Percentiles rank a stretch among this genome's conserved stretches.
Evolutionary conservation across 2,329 filamentous ascomycete genomes (phyloP).

Genomic region (Alternaria gansuensis): DNA sequence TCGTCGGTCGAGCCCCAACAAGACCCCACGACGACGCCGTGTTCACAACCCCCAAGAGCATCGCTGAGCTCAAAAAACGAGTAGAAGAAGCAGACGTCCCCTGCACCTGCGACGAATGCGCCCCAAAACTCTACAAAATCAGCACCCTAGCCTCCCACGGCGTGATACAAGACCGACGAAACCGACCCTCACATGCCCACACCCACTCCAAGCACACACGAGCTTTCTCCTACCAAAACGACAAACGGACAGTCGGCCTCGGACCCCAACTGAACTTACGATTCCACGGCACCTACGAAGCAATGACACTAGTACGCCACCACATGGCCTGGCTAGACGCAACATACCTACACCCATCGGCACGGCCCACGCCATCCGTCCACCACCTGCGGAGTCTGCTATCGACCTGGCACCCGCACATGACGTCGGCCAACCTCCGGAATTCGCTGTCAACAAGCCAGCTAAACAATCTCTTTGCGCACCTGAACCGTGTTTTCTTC

Average conservation of each 20-base stretch:
- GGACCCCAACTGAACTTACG: slow-evolving; percentile 13
- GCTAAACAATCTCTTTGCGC: slow-evolving; percentile 16
- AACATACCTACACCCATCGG: slow-evolving; percentile 20
- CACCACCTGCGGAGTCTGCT: slow-evolving; percentile 20
- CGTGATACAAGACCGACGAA: slow-evolving; percentile 10
- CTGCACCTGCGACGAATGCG: slow-evolving; percentile 28
- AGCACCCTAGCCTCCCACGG: slow-evolving; percentile 20
- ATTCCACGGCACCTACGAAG: slow-evolving; percentile 29
- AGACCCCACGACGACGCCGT: slow-evolving; percentile 1
- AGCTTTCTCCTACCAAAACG: neutral
- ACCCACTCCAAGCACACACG: neutral
- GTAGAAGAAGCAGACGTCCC: slow-evolving; percentile 13
- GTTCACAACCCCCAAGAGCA: neutral
- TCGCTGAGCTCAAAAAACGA: slow-evolving; percentile 14
- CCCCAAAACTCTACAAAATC: slow-evolving; percentile 26
- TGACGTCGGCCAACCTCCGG: slow-evolving; percentile 19
- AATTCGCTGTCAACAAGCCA: slow-evolving; percentile 19
- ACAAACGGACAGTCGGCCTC: neutral
- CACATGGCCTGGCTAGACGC: slow-evolving; percentile 27
- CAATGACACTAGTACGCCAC: slow-evolving; percentile 28
- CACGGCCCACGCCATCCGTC: slow-evolving; percentile 2
- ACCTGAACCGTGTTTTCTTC: slow-evolving; percentile 28
- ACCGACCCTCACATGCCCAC: neutral
- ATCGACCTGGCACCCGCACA: slow-evolving; percentile 20
- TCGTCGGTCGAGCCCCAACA: slow-evolving; percentile 18